Evolutionary conservation across 2,329 filamentous ascomycete species (phyloP), one percentile per base, ranked within the genome.

Genomic region (Ophiosphaerella herpotricha): DNA sequence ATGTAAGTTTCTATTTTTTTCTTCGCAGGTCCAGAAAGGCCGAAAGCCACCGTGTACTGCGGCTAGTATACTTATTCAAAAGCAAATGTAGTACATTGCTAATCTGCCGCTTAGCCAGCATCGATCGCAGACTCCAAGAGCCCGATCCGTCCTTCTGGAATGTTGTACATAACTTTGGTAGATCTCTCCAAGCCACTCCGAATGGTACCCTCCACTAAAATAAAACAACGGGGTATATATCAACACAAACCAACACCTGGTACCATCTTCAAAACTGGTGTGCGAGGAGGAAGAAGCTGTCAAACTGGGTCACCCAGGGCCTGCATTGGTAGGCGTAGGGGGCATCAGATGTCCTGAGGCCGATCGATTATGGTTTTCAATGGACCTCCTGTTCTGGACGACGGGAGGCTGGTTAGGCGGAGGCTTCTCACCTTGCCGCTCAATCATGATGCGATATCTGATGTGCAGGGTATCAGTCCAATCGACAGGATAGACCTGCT

Each of bases 401-500:
- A 59, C 43, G 21, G 59, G 60, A 47, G 57, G 46, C 39, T 63
- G 64, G 41, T 70, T 67, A 16, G 58, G 55, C 42, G 63, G 51
- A 24, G 64, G 67, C 65, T 75, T 73, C 24, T 71, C 70, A 33
- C 64, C 75, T 56, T 76, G 75, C 71, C 70, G 60, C 46, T 74
- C 71, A 29, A 73, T 70, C 80, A 80, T 70, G 75, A 81, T 67
- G 71, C 82, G 78, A 64, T 83, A 82, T 46, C 79, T 76, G 73
- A 84, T 83, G 64, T 82, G 79, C 50, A 81, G 71, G 47, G 80
- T 78, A 56, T 80, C 79, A 46, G 78, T 83, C 64, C 87, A 89
- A 68, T 96, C 91, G 50, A 92, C 81, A 47, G 87, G 82, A 77
- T 91, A 91, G 52, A 86, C 79, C 21, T 87, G 81, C 47, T 86